Evolutionary conservation across 2,329 filamentous ascomycete genomes (phyloP), one percentile per base, ranked within the genome.

Genomic region (Rosellinia necatrix): DNA sequence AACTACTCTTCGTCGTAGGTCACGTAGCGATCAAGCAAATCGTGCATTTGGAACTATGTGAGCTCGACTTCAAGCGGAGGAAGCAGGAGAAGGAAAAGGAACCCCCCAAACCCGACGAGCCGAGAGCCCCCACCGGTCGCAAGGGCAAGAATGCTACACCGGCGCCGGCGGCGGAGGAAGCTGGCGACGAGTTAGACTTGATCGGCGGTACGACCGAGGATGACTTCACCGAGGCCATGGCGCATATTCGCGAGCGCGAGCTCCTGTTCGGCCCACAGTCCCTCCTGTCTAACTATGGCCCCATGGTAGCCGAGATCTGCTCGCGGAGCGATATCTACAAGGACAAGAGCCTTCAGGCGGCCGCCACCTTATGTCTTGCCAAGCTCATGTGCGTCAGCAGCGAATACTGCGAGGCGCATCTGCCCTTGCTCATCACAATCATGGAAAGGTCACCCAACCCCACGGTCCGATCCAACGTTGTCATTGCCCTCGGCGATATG

Each of bases 21-120:
- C 94, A 99, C 69, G 90, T 97, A 43, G 94, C 94, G 12, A 94
- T 99, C 70, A 99, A 99, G 76, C 96, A 99, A 71, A 99, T 99
- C 65, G 96, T 99, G 0, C 94, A 99, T 71, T 83, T 99, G 9
- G 94, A 99, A 68, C 81, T 97, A n/a, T 96, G 92, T 71, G 94
- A 99, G 70, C 85, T 94, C 46, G 94, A 99, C 73, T 99, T 99
- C 75, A 99, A 99, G 78, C 89, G 93, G 50, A 85, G 93, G 63
- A 99, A 99, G 78, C 88, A 90, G 35, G 91, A 94, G 58, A 91
- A 92, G 65, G 90, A 94, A 69, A 92, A 91, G 77, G 81, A 74
- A 12, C 68, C 76, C 2, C 74, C 76, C 0, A 79, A 80, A 63
- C 56, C 66, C 2, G 73, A 78, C 7, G 69, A 70, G 35, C 65